Base-by-base conservation (phyloP, 2,329 filamentous ascomycete species). In the Colletotrichum incanum region DNA sequence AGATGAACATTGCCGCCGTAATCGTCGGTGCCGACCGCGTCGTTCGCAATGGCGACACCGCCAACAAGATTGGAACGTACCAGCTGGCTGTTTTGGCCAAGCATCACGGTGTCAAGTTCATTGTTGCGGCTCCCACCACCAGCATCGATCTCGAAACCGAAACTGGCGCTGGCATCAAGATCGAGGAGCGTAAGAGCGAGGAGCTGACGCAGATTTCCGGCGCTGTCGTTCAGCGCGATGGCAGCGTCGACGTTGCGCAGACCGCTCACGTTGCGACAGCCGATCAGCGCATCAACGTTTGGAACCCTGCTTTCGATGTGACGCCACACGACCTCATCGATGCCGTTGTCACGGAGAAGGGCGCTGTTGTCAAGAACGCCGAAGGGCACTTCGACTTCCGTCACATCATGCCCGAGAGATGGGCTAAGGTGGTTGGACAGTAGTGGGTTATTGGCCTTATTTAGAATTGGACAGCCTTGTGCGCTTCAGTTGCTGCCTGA, bases 61-160 rank as follows among this genome's bases (percentile, higher is more conserved):
- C 96, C 67, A 99, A 99, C 86, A 99, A 99, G 86, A 97, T 99
- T 73, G 96, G 96, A 63, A 99, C 96, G 0, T 98, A 99, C 81
- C 89, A 92, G 66, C 88, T 99, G 5, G 95, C 96, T 4, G 95
- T 98, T n/a, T 88, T 98, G 39, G 96, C 96, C 28, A 92, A 89
- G 75, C 87, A 95, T 78, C 96, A 99, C 78, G 93, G 94, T 23
- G 89, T 98, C 78, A 97, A 96, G 82, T 99, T 99, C 80, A 88
- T 99, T 12, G 95, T 99, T 39, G 96, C 96, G 0, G 96, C 96
- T 0, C 96, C 96, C 0, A 93, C 95, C 8, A 99, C 96, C 2
- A 98, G 94, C 68, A 96, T 99, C 76, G 96, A 99, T 79, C 85
- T 98, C 41, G 86, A 89, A 65, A 98, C 96, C 2, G 87, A 89